These are phyloP conservation scores for Linnemannia exigua DNA, from an alignment of 192 early-diverging fungal genomes.

Conservation along the genomic window DNA sequence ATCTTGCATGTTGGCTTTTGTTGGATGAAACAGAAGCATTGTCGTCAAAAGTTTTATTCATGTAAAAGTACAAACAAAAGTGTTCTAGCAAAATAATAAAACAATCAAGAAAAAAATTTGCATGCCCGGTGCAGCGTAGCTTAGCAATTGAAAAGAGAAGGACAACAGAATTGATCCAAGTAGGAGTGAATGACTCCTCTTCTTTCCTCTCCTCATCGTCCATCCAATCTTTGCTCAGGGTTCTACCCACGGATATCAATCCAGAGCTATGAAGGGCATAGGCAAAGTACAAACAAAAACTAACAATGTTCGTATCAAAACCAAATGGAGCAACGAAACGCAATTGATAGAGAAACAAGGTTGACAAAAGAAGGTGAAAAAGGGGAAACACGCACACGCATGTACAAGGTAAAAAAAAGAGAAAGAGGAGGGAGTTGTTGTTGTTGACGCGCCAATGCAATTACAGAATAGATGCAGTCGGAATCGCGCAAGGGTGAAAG, in stretches of 20 bases:
- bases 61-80: conserved; percentile 1
- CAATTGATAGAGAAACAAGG: not conserved
- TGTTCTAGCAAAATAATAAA: not conserved
- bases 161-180: not conserved
- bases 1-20: not conserved
- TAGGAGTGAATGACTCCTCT: not conserved
- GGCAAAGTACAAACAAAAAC: not conserved
- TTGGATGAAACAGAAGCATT: not conserved
- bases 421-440: conserved; percentile 8
- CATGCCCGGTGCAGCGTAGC: not conserved
- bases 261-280: not conserved
- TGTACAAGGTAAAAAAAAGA: not conserved
- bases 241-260: not conserved
- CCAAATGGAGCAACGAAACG: conserved; percentile 4
- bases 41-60: not conserved
- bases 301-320: not conserved
- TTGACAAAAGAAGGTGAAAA: not conserved
- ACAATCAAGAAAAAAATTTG: not conserved
- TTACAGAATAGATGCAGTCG: not conserved
- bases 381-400: not conserved
- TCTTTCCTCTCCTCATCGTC: no score
- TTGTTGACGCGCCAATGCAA: not conserved
- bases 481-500: not conserved
- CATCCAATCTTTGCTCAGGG: not conserved
- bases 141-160: not conserved